These are phyloP conservation scores for Purshia tridentata DNA, from an alignment of 306 rosid species.

Conservation along the genomic window DNA sequence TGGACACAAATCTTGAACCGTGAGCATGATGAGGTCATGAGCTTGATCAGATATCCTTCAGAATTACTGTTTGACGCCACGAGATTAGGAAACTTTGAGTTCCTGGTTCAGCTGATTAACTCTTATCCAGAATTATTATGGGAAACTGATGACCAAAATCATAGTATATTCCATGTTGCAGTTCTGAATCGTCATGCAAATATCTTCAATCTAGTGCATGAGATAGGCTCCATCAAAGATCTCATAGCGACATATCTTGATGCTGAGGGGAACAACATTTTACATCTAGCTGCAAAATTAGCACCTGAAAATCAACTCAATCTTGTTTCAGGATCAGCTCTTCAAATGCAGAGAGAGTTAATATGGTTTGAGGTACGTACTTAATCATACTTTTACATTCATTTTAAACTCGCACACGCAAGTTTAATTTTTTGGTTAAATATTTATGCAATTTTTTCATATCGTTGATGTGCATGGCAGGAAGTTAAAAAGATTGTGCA, in stretches of 20 bases:
- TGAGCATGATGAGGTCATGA: neutral
- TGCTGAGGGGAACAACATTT: slow-evolving; percentile 17
- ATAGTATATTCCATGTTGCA: slow-evolving; percentile 28
- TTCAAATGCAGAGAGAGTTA: slow-evolving; percentile 37
- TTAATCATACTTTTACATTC: too few relatives aligned
- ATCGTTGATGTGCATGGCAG: slow-evolving; percentile 15
- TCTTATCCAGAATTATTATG: slow-evolving; percentile 24
- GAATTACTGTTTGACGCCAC: slow-evolving; percentile 25
- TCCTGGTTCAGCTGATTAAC: slow-evolving; percentile 21
- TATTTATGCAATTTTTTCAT: too few relatives aligned
- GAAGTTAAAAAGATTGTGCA: slow-evolving; percentile 49
- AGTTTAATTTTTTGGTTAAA: too few relatives aligned
- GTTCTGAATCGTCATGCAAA: slow-evolving; percentile 26
- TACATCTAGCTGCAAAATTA: slow-evolving; percentile 29
- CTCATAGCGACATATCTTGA: slow-evolving; percentile 3
- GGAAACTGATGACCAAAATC: slow-evolving; percentile 12
- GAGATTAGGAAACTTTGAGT: slow-evolving; percentile 29
- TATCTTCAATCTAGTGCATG: slow-evolving; percentile 26
- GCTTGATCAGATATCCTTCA: neutral
- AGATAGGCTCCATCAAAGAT: slow-evolving; percentile 23
- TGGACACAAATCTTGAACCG: slow-evolving; percentile 12
- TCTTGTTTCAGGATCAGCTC: slow-evolving; percentile 34
- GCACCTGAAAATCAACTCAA: slow-evolving; percentile 26
- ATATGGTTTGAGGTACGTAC: slow-evolving; percentile 31
- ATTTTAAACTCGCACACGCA: too few relatives aligned